Conservation (phyloP, 129 eudicot species). For the Kitagawia praeruptora region DNA sequence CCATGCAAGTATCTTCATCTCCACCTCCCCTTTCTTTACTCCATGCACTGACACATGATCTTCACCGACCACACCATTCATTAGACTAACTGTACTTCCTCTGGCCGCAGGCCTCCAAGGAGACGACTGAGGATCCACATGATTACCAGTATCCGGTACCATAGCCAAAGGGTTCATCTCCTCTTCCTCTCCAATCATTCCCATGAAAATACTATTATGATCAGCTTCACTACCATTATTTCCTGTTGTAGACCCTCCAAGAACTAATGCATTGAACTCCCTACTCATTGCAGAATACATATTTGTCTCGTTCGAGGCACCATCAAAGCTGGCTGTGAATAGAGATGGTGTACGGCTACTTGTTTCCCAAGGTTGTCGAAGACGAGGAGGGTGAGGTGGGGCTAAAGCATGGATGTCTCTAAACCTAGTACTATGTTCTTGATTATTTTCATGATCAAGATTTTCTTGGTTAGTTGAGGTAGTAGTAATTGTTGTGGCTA, state of each 20-base stretch:
- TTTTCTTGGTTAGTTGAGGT: background rate
- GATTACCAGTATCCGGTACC: conserved; percentile 31
- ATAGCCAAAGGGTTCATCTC: conserved; percentile 58
- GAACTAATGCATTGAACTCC: conserved; percentile 64
- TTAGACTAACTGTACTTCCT: background rate
- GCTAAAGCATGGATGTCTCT: conserved; percentile 16
- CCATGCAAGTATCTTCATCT: conserved; percentile 81
- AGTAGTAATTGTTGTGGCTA: background rate
- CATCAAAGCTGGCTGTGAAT: conserved; percentile 32
- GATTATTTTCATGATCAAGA: background rate
- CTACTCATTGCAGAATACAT: conserved; percentile 63
- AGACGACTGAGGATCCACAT: conserved; percentile 28
- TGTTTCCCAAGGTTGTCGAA: conserved; percentile 35
- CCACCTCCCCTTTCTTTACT: conserved; percentile 86
- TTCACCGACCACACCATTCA: conserved; percentile 14
- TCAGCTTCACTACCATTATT: conserved; percentile 32
- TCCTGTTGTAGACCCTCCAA: conserved; percentile 31
- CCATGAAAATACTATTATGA: conserved; percentile 22
- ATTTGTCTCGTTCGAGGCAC: conserved; percentile 34
- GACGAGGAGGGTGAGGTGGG: conserved; percentile 11
- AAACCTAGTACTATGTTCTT: background rate
- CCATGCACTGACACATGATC: conserved; percentile 29
- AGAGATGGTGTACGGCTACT: conserved; percentile 42
- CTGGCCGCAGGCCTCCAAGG: conserved; percentile 16
- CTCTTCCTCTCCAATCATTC: conserved; percentile 48